These are phyloP conservation scores for Auriscalpium orientale DNA, from an alignment of 768 basidiomycete genomes.

Conservation along the genomic window DNA sequence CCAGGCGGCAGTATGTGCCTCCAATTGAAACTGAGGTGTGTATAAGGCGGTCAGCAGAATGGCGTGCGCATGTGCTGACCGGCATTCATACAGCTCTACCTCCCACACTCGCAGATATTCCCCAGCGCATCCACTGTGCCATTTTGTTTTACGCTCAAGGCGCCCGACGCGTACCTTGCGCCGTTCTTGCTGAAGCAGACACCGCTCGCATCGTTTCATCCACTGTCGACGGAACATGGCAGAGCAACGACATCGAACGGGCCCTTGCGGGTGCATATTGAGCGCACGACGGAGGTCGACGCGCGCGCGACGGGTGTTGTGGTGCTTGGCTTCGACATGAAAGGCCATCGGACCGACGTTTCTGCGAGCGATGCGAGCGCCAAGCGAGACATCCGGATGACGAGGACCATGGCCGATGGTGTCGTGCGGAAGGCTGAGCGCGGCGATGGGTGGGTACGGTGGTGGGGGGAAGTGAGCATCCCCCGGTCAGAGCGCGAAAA, in stretches of 20 bases:
- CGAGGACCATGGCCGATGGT: neutral
- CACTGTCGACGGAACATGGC: neutral
- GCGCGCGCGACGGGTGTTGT: constrained; percentile 7
- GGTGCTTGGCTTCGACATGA: neutral
- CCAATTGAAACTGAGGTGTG: constrained; percentile 8
- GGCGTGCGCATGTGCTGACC: neutral
- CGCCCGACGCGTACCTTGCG: constrained; percentile 7
- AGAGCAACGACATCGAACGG: neutral
- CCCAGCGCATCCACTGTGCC: neutral
- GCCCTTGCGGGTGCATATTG: constrained; percentile 3
- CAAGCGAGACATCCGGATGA: neutral
- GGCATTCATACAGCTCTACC: constrained; percentile 2
- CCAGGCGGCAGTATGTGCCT: neutral
- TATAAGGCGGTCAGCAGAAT: neutral
- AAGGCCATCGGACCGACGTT: too few species aligned
- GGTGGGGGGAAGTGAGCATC: constrained; percentile 9
- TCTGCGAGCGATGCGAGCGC: neutral
- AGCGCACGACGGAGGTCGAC: constrained; percentile 4
- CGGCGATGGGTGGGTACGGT: constrained; percentile 3
- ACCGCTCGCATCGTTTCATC: constrained; percentile 4
- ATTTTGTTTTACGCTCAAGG: constrained; percentile 6
- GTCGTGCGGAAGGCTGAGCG: neutral
- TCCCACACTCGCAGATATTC: constrained; percentile 10
- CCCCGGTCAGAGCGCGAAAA: neutral
- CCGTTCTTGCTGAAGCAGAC: neutral